Conservation (phyloP, 148 eudicot genomes). For the Spergularia bocconei region DNA sequence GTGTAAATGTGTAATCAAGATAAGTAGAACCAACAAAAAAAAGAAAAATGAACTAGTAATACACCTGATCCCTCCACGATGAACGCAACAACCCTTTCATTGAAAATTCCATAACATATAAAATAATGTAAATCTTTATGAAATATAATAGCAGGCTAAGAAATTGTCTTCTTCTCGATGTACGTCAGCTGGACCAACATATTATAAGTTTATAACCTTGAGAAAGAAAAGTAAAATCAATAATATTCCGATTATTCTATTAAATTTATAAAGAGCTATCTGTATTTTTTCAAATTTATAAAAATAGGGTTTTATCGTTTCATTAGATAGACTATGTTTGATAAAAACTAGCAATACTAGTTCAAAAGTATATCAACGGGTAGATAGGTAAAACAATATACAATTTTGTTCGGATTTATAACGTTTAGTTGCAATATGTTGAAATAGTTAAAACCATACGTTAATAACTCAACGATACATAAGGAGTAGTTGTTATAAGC, state of each 20-base stretch:
- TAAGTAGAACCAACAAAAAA: background rate
- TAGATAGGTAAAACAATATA: too few species aligned
- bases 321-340: too few species aligned
- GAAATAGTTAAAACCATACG: too few species aligned
- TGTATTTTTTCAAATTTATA: too few species aligned
- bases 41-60: slow-evolving; percentile 8
- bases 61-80: slow-evolving; percentile 33
- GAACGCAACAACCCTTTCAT: slow-evolving; percentile 21
- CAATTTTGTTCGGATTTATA: too few species aligned
- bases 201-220: background rate
- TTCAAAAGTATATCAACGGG: too few species aligned
- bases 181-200: slow-evolving; percentile 5
- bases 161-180: slow-evolving; percentile 11
- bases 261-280: too few species aligned
- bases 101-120: slow-evolving; percentile 11
- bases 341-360: too few species aligned
- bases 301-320: too few species aligned
- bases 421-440: too few species aligned
- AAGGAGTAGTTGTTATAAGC: too few species aligned
- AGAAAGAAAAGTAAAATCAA: background rate
- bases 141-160: background rate
- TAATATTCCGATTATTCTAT: background rate
- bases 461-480: too few species aligned
- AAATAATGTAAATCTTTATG: background rate
- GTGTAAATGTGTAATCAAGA: background rate